These are phyloP conservation scores for Pseudogymnoascus sp. DNA, from an alignment of 2,329 filamentous ascomycete species.

Conservation along the genomic window DNA sequence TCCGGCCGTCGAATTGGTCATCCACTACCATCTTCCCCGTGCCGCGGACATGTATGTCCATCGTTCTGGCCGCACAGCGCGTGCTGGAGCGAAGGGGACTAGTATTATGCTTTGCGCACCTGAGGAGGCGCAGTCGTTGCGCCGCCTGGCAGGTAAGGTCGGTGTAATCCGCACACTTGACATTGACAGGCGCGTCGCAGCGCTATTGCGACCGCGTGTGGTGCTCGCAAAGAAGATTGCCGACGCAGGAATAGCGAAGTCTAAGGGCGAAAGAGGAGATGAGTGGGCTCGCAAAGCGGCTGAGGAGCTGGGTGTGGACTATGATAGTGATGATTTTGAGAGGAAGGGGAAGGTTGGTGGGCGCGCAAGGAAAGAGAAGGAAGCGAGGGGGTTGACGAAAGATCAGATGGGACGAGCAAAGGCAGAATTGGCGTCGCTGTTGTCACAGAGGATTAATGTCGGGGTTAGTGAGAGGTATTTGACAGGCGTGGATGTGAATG, in stretches of 20 bases:
- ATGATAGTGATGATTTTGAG: conserved; percentile 81
- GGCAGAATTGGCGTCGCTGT: conserved; percentile 63
- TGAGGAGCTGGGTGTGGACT: conserved; percentile 88
- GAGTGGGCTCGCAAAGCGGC: conserved; percentile 78
- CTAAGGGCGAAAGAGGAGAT: conserved; percentile 76
- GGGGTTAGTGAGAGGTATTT: conserved; percentile 85
- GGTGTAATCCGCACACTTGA: conserved; percentile 75
- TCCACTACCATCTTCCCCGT: conserved; percentile 93
- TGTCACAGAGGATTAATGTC: conserved; percentile 70
- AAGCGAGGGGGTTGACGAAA: conserved; percentile 61
- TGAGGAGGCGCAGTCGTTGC: conserved; percentile 80
- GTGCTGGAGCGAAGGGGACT: conserved; percentile 67
- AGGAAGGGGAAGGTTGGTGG: conserved; percentile 64
- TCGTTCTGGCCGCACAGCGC: conserved; percentile 86
- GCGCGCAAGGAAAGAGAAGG: conserved; percentile 66
- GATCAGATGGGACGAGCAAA: conserved; percentile 63
- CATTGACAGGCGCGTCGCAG: conserved; percentile 71
- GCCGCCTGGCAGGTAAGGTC: conserved; percentile 79
- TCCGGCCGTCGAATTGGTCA: conserved; percentile 74
- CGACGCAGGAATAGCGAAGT: conserved; percentile 76
- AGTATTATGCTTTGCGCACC: conserved; percentile 86
- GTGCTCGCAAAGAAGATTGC: conserved; percentile 80
- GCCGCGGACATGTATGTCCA: conserved; percentile 92
- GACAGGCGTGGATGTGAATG: conserved; percentile 73
- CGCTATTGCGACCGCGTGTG: conserved; percentile 68